A percentile compares a stretch with the other conserved stretches of the same genome.
These are phyloP conservation scores for Yamagishiella unicocca DNA, from an alignment of 139 green algal genomes.

Conservation along the genomic window DNA sequence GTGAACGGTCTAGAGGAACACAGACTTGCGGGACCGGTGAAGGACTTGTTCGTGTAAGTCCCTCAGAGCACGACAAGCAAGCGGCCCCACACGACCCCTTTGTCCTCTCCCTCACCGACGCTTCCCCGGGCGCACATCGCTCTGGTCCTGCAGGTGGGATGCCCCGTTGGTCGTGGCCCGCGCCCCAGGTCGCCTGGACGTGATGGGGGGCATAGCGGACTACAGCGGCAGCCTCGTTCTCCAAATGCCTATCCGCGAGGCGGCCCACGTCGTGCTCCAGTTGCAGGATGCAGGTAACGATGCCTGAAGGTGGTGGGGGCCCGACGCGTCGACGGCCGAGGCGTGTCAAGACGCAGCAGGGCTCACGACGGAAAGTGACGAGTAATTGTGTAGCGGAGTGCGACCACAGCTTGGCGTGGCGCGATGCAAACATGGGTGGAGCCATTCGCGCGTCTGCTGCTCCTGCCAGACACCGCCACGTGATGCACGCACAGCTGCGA, in stretches of 20 bases:
- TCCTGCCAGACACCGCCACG: too few species aligned
- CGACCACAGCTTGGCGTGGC: too few species aligned
- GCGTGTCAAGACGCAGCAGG: too few species aligned
- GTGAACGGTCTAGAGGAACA: not conserved
- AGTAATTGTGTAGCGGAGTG: too few species aligned
- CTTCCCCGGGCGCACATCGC: not conserved
- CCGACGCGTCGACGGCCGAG: too few species aligned
- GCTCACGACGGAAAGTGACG: too few species aligned
- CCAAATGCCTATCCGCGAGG: slow-evolving; percentile 89
- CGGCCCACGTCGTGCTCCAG: slow-evolving; percentile 72
- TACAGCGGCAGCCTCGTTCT: slow-evolving; percentile 94
- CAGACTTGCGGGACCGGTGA: not conserved
- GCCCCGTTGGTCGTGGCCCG: slow-evolving; percentile 69
- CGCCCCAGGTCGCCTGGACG: slow-evolving; percentile 94
- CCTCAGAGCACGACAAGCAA: not conserved
- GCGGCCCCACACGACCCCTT: not conserved
- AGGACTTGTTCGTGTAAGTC: slow-evolving; percentile 7
- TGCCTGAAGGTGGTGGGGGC: too few species aligned
- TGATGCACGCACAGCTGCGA: too few species aligned
- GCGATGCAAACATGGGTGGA: too few species aligned
- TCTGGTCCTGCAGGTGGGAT: slow-evolving; percentile 40
- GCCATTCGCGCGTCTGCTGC: too few species aligned
- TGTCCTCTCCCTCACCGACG: not conserved
- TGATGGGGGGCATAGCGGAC: slow-evolving; percentile 98
- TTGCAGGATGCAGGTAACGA: not conserved